A percentile compares a stretch with the other conserved stretches of the same genome.
Evolutionary conservation across 2,329 filamentous ascomycete genomes (phyloP).

Genomic region (Fusarium avenaceum): DNA sequence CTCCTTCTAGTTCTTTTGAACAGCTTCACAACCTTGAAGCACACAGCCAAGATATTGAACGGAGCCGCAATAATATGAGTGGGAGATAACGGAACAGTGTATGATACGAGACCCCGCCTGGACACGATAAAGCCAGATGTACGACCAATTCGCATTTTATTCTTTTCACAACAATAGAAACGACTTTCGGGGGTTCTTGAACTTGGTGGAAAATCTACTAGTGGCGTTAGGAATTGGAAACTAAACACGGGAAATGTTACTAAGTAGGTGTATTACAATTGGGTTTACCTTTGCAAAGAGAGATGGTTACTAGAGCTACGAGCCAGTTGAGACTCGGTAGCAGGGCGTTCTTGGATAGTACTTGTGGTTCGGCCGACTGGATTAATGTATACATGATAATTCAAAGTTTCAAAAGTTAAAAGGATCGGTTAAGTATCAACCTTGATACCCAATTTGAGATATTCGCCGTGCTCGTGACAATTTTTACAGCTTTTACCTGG

Average conservation of each 20-base stretch:
- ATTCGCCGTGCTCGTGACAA: not conserved
- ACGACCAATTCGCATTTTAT: not conserved
- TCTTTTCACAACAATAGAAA: not conserved
- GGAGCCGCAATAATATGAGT: conserved; percentile 22
- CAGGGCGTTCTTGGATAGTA: conserved; percentile 18
- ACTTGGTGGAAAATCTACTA: not conserved
- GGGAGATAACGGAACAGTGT: conserved; percentile 17
- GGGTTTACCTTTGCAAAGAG: conserved; percentile 2
- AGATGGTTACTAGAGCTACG: not conserved
- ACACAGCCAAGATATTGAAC: conserved; percentile 49
- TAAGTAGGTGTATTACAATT: conserved; percentile 4
- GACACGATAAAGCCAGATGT: not conserved
- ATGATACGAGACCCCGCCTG: conserved; percentile 11
- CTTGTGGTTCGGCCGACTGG: not conserved
- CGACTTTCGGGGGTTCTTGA: not conserved
- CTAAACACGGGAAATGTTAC: conserved; percentile 4
- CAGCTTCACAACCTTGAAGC: conserved; percentile 52
- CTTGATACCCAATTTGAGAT: not conserved
- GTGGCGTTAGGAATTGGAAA: conserved; percentile 18
- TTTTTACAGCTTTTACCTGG: conserved; percentile 4
- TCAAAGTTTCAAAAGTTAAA: not conserved
- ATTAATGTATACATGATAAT: conserved; percentile 29
- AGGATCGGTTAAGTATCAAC: not conserved
- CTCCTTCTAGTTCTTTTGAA: conserved; percentile 46
- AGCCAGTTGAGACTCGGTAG: not conserved